phyloP scores from a whole-genome alignment of 371 early-diverging fungal genomes.

The Capniomyces stellatus region DNA sequence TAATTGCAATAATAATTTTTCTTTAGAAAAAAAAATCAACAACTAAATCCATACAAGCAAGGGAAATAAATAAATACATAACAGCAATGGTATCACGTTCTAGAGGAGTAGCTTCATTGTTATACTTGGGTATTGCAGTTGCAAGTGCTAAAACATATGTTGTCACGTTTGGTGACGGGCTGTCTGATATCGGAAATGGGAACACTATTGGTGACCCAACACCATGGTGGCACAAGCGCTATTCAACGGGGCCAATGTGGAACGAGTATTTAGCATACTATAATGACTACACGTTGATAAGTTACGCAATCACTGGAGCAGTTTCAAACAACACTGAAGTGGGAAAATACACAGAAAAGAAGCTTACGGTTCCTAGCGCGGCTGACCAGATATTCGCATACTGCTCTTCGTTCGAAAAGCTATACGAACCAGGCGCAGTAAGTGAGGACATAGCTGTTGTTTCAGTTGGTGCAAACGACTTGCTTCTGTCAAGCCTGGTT shows the following conservation, averaged over 20 bases:
- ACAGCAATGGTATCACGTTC: too few relatives aligned
- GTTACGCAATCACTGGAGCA: slow-evolving; percentile 8
- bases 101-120: too few relatives aligned
- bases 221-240: slow-evolving; percentile 13
- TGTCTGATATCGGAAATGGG: slow-evolving; percentile 17
- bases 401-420: background rate
- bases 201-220: slow-evolving; percentile 8
- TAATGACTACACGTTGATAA: slow-evolving; percentile 5
- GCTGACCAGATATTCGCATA: slow-evolving; percentile 5
- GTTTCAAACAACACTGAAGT: slow-evolving; percentile 8
- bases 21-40: too few relatives aligned
- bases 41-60: too few relatives aligned
- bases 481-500: background rate
- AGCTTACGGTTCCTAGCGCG: slow-evolving; percentile 4
- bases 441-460: slow-evolving; percentile 5
- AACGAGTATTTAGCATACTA: slow-evolving; percentile 6
- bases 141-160: slow-evolving; percentile 5
- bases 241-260: slow-evolving; percentile 8
- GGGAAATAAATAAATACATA: too few relatives aligned
- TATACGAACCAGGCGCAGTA: background rate
- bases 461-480: slow-evolving; percentile 10
- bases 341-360: background rate
- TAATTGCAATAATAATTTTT: too few relatives aligned
- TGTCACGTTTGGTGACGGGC: slow-evolving; percentile 19
- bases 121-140: too few relatives aligned